Evolutionary conservation across 768 basidiomycete species (phyloP).

Genomic region (Crepidotus variabilis): DNA sequence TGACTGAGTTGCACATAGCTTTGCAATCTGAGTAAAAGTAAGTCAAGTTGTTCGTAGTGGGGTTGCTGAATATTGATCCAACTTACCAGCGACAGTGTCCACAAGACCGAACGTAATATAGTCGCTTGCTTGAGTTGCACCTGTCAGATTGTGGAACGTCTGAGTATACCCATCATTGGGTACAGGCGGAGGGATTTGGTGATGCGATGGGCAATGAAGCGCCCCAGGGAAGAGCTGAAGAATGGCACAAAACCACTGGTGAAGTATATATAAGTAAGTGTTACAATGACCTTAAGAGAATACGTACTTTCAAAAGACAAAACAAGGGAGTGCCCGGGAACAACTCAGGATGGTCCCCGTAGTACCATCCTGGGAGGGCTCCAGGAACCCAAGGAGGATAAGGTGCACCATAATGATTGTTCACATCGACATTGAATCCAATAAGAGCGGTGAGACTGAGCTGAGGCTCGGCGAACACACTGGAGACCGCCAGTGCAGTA

Average conservation of each 20-base stretch:
- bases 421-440: conserved; percentile 24
- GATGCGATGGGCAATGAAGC: conserved; percentile 34
- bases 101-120: conserved; percentile 43
- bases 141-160: conserved; percentile 37
- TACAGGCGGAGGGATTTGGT: conserved; percentile 13
- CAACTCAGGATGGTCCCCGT: conserved; percentile 25
- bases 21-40: conserved; percentile 31
- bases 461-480: conserved; percentile 10
- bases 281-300: conserved; percentile 2
- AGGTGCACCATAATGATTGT: conserved; percentile 36
- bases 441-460: conserved; percentile 9
- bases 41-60: background rate
- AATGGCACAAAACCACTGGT: conserved; percentile 25
- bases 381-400: conserved; percentile 30
- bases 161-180: conserved; percentile 30
- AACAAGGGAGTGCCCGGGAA: conserved; percentile 20
- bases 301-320: background rate
- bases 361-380: conserved; percentile 40
- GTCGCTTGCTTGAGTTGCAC: conserved; percentile 37
- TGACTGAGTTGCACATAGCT: conserved; percentile 39
- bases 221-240: conserved; percentile 30
- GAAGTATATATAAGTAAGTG: too few relatives aligned
- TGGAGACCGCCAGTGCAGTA: conserved; percentile 8
- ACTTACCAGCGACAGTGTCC: conserved; percentile 35
- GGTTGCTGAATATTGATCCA: background rate